A percentile compares a stretch with the other conserved stretches of the same genome.
Conservation (phyloP, 2,329 filamentous ascomycete species). For the Botrytis paeoniae region DNA sequence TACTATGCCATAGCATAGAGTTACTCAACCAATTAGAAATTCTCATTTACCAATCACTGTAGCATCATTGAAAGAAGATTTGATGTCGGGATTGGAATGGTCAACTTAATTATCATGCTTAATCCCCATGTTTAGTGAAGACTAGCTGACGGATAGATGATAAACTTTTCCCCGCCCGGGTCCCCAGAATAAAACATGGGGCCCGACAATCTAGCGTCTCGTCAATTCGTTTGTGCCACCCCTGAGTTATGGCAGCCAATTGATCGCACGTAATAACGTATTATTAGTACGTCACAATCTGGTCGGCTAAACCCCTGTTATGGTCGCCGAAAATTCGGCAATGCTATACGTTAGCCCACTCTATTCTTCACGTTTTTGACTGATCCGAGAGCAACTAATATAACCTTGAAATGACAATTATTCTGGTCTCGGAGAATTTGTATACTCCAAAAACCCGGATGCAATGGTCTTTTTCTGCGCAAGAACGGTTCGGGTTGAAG, state of each 20-base stretch:
- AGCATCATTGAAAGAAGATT: not conserved
- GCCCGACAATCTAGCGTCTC: not conserved
- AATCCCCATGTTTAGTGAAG: not conserved
- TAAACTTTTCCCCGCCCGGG: not conserved
- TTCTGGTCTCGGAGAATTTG: not conserved
- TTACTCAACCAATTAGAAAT: not conserved
- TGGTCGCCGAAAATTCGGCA: not conserved
- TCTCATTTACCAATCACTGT: not conserved
- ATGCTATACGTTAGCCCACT: not conserved
- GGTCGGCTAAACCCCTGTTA: not conserved
- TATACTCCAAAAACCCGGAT: not conserved
- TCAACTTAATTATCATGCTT: not conserved
- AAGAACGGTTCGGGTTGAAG: not conserved
- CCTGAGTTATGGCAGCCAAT: not conserved
- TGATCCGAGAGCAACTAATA: not conserved
- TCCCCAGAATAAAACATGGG: not conserved
- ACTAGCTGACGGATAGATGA: not conserved
- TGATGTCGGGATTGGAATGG: not conserved
- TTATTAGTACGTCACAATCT: not conserved
- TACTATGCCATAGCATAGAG: not conserved
- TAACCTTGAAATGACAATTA: not conserved
- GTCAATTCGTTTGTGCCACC: not conserved
- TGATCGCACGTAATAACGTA: not conserved
- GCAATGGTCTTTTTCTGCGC: not conserved
- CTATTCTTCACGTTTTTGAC: not conserved